Base-by-base conservation (phyloP, 257 asterid genomes). In the Solanum microdontum region DNA sequence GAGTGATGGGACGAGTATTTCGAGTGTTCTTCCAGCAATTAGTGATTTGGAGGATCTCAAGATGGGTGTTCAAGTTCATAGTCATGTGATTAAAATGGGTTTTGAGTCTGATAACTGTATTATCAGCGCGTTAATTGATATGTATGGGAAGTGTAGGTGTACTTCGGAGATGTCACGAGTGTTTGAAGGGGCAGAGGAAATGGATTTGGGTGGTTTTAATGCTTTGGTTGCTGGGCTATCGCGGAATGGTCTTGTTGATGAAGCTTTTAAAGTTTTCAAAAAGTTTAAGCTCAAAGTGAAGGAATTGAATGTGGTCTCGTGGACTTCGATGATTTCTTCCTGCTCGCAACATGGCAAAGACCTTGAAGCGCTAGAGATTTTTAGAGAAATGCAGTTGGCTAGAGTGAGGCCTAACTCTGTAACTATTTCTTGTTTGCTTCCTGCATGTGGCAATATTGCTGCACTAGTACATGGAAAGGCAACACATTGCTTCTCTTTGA, bases 261-360 rank as follows among this genome's bases (percentile, higher is more conserved):
- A 94, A 85, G 96, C 98, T 5, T 87, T 96, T 60, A 84, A 36
- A 75, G 87, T 90, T 14, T 96, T 96, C 89, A 89, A 90, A 91
- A 85, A 91, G 33, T 91, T 91, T 70, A 90, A 86, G 76, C 89
- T 86, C 84, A 88, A 84, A 64, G 92, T 90, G 72, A 91, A 88
- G 89, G 96, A 94, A 83, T 79, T 94, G 87, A 94, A 96, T 87
- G 98, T 96, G 48, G 98, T 96, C 88, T 95, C 99, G 1, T 96
- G 99, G 99, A 96, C 98, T 88, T 96, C 99, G 11, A 90, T 94
- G 83, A 94, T 96, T 40, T 94, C 97, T 85, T 94, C 96, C 87
- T 96, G 98, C 91, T 92, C 98, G 21, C 99, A 96, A 84, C 94
- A 94, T 85, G 98, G 99, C 23, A 94, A 91, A 90, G 98, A 96